Evolutionary conservation across 352 stramenopile species (phyloP).

Genomic region (Phytophthora pisi): DNA sequence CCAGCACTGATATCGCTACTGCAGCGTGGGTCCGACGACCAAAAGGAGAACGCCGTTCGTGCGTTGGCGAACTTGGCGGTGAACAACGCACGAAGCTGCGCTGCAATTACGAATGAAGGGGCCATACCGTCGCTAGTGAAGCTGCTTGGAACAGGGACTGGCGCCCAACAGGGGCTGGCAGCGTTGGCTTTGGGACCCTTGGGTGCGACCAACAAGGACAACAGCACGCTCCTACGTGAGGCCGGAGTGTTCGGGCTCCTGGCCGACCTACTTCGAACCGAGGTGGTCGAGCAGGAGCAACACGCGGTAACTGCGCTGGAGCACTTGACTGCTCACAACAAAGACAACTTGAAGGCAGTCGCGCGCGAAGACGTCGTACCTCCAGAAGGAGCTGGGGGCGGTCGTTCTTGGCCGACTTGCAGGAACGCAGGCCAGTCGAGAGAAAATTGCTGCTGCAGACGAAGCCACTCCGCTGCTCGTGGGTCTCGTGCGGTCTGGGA

Average conservation of each 20-base stretch:
- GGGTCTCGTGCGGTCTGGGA: not conserved
- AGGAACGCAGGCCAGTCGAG: not conserved
- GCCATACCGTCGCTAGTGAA: not conserved
- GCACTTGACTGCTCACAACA: slow-evolving; percentile 5
- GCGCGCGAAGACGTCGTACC: not conserved
- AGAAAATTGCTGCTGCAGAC: not conserved
- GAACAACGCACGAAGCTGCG: not conserved
- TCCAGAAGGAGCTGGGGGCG: not conserved
- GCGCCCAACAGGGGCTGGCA: not conserved
- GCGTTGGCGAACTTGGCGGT: not conserved
- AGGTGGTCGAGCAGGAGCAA: not conserved
- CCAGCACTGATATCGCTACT: not conserved
- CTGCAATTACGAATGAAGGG: not conserved
- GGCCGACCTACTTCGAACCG: not conserved
- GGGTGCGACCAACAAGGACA: not conserved
- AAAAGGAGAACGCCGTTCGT: not conserved
- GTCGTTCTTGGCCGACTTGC: not conserved
- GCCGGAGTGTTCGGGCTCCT: not conserved
- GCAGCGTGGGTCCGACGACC: not conserved
- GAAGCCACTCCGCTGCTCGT: not conserved
- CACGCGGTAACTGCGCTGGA: not conserved
- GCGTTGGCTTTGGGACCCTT: not conserved
- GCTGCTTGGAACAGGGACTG: not conserved
- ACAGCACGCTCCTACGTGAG: not conserved
- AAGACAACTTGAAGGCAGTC: not conserved